A percentile compares a stretch with the other conserved stretches of the same genome.
These are phyloP conservation scores for Herpetospermum pedunculosum DNA, from an alignment of 306 rosid species.

Conservation along the genomic window DNA sequence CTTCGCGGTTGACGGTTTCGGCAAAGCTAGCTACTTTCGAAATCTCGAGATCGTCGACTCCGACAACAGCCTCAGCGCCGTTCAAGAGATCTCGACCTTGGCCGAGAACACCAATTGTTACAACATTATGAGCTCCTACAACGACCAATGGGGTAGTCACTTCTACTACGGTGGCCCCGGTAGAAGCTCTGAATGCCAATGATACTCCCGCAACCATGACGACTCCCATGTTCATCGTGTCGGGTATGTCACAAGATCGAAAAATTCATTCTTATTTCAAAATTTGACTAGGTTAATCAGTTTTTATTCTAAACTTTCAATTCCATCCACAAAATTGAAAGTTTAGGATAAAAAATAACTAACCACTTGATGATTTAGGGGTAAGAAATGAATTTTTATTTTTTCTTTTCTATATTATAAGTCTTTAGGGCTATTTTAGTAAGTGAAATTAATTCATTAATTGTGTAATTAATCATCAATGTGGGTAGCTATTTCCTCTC, in stretches of 20 bases:
- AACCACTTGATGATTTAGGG: no score
- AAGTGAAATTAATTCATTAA: constrained; percentile 7
- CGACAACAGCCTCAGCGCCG: constrained; percentile 62
- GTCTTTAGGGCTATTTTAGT: neutral
- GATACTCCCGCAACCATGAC: neutral
- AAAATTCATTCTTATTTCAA: neutral
- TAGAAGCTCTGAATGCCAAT: constrained; percentile 43
- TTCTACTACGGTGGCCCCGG: constrained; percentile 97
- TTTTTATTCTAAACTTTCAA: neutral
- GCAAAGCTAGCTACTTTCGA: constrained; percentile 82
- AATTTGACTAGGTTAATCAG: neutral
- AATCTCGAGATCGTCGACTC: constrained; percentile 81
- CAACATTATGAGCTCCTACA: constrained; percentile 51
- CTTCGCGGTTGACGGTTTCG: constrained; percentile 71
- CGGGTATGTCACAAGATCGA: neutral
- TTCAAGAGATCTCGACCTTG: constrained; percentile 39
- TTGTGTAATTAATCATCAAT: constrained; percentile 5
- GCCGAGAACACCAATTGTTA: constrained; percentile 81
- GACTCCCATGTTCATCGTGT: neutral
- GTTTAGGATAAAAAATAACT: neutral
- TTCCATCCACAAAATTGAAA: neutral
- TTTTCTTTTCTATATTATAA: neutral
- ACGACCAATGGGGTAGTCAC: constrained; percentile 69
- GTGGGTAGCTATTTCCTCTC: neutral
- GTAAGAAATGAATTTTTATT: neutral